Conservation (phyloP, 176 grass and related monocot genomes). For the Oryza brachyantha region DNA sequence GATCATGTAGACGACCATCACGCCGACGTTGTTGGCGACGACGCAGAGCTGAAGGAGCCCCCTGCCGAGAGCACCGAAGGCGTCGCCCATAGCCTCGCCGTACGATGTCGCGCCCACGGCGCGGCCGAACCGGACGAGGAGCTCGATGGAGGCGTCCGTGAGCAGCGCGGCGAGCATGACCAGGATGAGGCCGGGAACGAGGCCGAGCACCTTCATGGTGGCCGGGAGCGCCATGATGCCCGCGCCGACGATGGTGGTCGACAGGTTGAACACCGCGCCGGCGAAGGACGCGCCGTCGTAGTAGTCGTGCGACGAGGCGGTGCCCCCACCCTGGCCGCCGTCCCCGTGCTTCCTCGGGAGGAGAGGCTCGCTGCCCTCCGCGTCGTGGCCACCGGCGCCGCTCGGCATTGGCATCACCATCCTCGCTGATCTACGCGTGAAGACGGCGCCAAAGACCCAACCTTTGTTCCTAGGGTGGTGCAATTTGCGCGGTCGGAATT, state of each 20-base stretch:
- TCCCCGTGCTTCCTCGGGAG: slow-evolving; percentile 44
- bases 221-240: slow-evolving; percentile 97
- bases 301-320: slow-evolving; percentile 26
- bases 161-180: slow-evolving; percentile 74
- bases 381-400: slow-evolving; percentile 31
- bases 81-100: slow-evolving; percentile 71
- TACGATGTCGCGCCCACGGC: slow-evolving; percentile 60
- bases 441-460: too few species aligned
- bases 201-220: slow-evolving; percentile 88
- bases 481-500: slow-evolving; percentile 36
- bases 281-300: slow-evolving; percentile 68
- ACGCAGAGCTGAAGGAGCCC: slow-evolving; percentile 75
- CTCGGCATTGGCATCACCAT: slow-evolving; percentile 44
- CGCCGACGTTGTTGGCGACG: slow-evolving; percentile 74
- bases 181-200: slow-evolving; percentile 62
- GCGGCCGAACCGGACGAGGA: slow-evolving; percentile 69
- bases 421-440: not conserved
- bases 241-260: slow-evolving; percentile 86
- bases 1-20: slow-evolving; percentile 98
- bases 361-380: slow-evolving; percentile 51
- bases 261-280: slow-evolving; percentile 89
- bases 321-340: not conserved
- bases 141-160: slow-evolving; percentile 82
- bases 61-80: slow-evolving; percentile 64
- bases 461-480: too few species aligned